phyloP scores from a whole-genome alignment of 495 filamentous ascomycete genomes.

The Glarea lozoyensis region DNA sequence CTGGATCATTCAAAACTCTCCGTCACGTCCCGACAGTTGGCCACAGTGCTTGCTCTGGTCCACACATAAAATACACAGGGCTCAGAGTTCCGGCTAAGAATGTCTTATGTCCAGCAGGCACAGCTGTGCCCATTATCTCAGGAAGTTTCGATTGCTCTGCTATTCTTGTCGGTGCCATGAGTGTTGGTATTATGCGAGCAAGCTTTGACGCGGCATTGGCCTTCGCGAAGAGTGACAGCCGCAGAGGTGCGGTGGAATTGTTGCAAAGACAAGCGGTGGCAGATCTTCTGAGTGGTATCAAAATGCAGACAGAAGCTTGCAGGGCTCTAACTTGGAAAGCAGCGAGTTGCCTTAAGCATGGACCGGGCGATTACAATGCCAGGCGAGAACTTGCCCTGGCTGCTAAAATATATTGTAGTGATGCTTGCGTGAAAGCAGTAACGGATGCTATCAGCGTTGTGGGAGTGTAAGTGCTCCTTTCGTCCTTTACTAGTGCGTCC shows the following conservation, averaged over 20 bases:
- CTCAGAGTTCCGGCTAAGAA: constrained; percentile 38
- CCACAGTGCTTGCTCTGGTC: constrained; percentile 36
- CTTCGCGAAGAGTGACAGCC: constrained; percentile 35
- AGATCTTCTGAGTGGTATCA: constrained; percentile 41
- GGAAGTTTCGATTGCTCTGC: constrained; percentile 35
- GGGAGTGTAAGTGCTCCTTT: constrained; percentile 29
- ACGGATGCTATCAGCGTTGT: constrained; percentile 41
- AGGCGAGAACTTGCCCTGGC: constrained; percentile 35
- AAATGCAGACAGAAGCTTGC: constrained; percentile 46
- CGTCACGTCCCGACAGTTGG: constrained; percentile 32
- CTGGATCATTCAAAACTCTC: constrained; percentile 32
- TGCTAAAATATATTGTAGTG: constrained; percentile 44
- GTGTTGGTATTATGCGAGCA: constrained; percentile 42
- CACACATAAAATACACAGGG: constrained; percentile 34
- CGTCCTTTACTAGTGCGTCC: not conserved
- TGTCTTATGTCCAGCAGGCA: constrained; percentile 32
- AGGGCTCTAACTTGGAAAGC: constrained; percentile 45
- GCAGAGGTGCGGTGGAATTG: constrained; percentile 33
- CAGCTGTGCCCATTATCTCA: constrained; percentile 29
- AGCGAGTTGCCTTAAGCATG: constrained; percentile 27
- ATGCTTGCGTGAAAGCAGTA: constrained; percentile 35
- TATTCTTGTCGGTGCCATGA: constrained; percentile 43
- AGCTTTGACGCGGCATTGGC: constrained; percentile 41
- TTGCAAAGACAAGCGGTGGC: constrained; percentile 39
- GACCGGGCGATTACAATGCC: constrained; percentile 30